Evolutionary conservation across 495 filamentous ascomycete genomes (phyloP), one percentile per base, ranked within the genome.

Genomic region (Hypoxylon trugodes): DNA sequence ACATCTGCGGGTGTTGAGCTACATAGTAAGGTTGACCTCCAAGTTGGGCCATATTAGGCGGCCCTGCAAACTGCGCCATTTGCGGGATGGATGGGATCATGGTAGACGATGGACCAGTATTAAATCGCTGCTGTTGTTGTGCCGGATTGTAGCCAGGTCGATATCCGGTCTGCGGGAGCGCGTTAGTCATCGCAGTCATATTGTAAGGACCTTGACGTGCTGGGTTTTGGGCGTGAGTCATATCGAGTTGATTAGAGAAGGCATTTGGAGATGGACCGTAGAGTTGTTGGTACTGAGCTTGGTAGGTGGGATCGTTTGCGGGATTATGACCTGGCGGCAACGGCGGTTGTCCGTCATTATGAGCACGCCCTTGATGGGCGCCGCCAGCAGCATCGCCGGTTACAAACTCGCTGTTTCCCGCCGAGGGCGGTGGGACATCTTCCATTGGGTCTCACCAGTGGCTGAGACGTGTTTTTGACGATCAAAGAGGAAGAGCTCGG

Each of bases 61-160:
- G 77, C 5, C 67, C 64, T 19, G 68, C 70, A 43, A 73, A 82
- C 46, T 83, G 84, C n/a, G 75, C 58, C 32, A 76, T 76, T 49
- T 81, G 79, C 51, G 73, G 75, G n/a, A 79, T 65, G 36, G 77
- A 77, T 47, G 76, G 76, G 26, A 79, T 73, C 38, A 80, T 70
- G 22, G 61, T 66, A 16, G 81, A 69, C 19, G 77, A 71, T 16
- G 79, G 73, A 35, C 69, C 69, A 21, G 70, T 66, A 45, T 72
- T 73, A 68, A 75, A 81, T 65, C 77, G 64, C 16, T 77, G 80
- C 36, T 68, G 79, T 22, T 70, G 69, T 41, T 56, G 73, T 59
- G 55, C 71, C 59, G 46, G 55, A 37, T 58, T 76, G 71, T 73
- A 73, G 13, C 57, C 60, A 33, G 69, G 49, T 51, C 74, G 69